phyloP scores from a whole-genome alignment of 164 flowering plant genomes.

The Nymphaea thermarum region DNA sequence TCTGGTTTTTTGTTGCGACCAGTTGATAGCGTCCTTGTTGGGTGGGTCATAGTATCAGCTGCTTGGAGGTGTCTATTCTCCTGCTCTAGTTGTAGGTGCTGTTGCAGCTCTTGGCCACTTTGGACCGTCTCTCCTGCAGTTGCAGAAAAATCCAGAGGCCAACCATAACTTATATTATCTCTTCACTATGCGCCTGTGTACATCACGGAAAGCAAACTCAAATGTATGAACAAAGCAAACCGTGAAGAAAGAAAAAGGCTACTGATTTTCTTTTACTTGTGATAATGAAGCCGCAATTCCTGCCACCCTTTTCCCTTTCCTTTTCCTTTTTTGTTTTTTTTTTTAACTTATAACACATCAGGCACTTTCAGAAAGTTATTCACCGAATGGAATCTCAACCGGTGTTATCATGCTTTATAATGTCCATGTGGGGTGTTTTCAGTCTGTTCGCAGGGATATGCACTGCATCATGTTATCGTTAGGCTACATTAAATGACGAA shows the following conservation, averaged over 20 bases:
- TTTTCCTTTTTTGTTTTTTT: too few species aligned
- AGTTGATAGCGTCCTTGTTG: conserved; percentile 72
- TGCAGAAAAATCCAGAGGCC: conserved; percentile 38
- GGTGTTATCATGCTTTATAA: neutral
- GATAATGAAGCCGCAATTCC: too few species aligned
- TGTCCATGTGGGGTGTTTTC: neutral
- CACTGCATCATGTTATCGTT: neutral
- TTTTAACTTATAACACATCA: neutral
- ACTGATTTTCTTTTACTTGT: too few species aligned
- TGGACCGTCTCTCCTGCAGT: conserved; percentile 69
- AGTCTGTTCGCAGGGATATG: neutral
- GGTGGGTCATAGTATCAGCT: conserved; percentile 91
- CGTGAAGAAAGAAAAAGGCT: too few species aligned
- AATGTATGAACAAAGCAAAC: too few species aligned
- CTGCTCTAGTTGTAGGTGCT: conserved; percentile 68
- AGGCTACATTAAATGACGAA: neutral
- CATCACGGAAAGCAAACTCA: too few species aligned
- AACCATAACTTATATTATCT: neutral
- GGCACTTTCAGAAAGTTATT: neutral
- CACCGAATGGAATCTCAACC: neutral
- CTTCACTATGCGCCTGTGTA: neutral
- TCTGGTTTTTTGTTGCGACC: conserved; percentile 6
- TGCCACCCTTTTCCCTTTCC: neutral
- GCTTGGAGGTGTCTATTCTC: conserved; percentile 87
- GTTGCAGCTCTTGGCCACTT: conserved; percentile 47